phyloP scores from a whole-genome alignment of 257 asterid genomes.

The Solanum clarkiae region DNA sequence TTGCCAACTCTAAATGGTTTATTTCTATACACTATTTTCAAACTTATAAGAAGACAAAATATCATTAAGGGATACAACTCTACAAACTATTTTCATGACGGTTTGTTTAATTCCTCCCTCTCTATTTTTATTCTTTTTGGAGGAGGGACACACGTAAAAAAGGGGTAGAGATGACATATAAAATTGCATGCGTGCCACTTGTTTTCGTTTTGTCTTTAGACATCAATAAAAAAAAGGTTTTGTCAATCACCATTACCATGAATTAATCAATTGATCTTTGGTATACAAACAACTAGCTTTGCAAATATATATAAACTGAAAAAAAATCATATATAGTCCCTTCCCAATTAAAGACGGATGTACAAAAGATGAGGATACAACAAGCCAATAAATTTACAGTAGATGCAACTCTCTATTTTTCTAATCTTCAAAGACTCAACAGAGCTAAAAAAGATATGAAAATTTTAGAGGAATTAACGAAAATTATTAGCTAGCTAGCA shows the following conservation, averaged over 20 bases:
- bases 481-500: no score
- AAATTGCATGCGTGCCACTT: constrained; percentile 47
- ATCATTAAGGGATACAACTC: no score
- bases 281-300: not conserved
- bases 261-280: not conserved
- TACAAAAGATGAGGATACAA: not conserved
- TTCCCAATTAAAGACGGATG: not conserved
- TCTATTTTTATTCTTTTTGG: not conserved
- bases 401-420: not conserved
- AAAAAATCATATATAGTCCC: not conserved
- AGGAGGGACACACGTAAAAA: no score
- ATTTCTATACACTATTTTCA: no score
- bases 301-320: not conserved
- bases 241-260: not conserved
- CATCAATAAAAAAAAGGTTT: no score
- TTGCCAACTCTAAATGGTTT: not conserved
- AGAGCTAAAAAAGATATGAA: not conserved
- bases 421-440: not conserved
- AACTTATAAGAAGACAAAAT: no score
- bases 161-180: no score
- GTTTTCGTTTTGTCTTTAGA: no score
- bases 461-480: not conserved
- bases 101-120: not conserved
- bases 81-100: no score
- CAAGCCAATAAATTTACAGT: not conserved